Evolutionary conservation across 805 yeast genomes (phyloP).

Genomic region (Wickerhamomyces silvicola): DNA sequence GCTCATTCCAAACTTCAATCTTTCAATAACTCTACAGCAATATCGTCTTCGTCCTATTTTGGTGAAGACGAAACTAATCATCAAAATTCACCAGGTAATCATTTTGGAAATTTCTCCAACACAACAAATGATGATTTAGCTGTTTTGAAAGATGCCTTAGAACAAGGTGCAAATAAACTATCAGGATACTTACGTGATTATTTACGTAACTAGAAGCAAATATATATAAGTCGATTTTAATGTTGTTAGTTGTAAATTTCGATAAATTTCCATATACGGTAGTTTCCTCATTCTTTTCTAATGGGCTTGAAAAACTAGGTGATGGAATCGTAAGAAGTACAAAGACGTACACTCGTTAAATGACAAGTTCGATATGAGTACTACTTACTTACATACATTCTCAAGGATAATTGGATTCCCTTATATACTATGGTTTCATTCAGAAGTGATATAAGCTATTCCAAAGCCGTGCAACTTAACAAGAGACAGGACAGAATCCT

Average conservation of each 20-base stretch:
- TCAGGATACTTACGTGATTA: slow-evolving; percentile 85
- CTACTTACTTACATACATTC: slow-evolving; percentile 47
- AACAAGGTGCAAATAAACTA: slow-evolving; percentile 86
- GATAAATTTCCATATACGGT: neutral
- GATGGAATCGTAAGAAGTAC: too few species aligned
- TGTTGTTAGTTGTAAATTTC: too few species aligned
- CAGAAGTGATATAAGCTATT: slow-evolving; percentile 73
- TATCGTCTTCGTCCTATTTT: slow-evolving; percentile 87
- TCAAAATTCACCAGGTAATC: slow-evolving; percentile 27
- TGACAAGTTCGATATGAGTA: too few species aligned
- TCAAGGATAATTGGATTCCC: slow-evolving; percentile 72
- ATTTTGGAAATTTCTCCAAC: slow-evolving; percentile 61
- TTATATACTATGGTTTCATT: slow-evolving; percentile 90
- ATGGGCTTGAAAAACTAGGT: too few species aligned
- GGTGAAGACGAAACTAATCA: slow-evolving; percentile 66
- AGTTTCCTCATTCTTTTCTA: neutral
- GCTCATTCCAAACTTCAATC: slow-evolving; percentile 76
- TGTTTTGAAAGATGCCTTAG: slow-evolving; percentile 84
- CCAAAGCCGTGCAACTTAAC: slow-evolving; percentile 53
- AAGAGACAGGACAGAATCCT: slow-evolving; percentile 50
- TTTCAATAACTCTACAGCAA: slow-evolving; percentile 82
- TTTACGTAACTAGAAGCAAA: slow-evolving; percentile 35
- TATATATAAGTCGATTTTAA: neutral
- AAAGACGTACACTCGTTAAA: too few species aligned
- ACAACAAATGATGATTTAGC: slow-evolving; percentile 87